These are phyloP conservation scores for Cutaneotrichosporon cutaneum DNA, from an alignment of 1,284 basidiomycete genomes.

Conservation along the genomic window DNA sequence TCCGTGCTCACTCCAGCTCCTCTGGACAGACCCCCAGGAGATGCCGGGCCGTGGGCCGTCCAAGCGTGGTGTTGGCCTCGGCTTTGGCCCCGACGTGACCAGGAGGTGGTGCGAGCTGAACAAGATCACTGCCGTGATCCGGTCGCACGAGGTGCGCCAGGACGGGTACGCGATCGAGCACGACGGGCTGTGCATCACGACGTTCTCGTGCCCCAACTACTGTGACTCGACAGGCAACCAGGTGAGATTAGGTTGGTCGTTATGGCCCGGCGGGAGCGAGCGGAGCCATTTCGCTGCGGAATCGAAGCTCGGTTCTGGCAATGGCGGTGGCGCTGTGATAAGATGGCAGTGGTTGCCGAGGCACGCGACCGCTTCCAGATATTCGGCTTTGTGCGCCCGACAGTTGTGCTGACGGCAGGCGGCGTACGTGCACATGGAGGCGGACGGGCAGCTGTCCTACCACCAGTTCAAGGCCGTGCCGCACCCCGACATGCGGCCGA, in stretches of 20 bases:
- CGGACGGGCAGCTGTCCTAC: slow-evolving; percentile 71
- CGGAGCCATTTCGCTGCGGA: slow-evolving; percentile 1
- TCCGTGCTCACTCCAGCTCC: slow-evolving; percentile 53
- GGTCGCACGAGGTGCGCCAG: slow-evolving; percentile 96
- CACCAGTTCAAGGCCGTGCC: slow-evolving; percentile 80
- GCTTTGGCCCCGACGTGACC: slow-evolving; percentile 93
- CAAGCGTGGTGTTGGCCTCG: slow-evolving; percentile 93
- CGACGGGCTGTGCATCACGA: slow-evolving; percentile 56
- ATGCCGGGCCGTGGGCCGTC: slow-evolving; percentile 88
- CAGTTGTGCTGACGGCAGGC: slow-evolving; percentile 31
- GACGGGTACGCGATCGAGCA: slow-evolving; percentile 61
- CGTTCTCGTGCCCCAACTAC: slow-evolving; percentile 54
- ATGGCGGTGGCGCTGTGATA: background rate
- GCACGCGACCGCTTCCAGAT: background rate
- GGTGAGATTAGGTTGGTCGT: slow-evolving; percentile 25
- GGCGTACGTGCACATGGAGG: slow-evolving; percentile 71
- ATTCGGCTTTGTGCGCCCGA: background rate
- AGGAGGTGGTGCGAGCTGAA: slow-evolving; percentile 84
- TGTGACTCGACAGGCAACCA: slow-evolving; percentile 55
- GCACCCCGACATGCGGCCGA: slow-evolving; percentile 86
- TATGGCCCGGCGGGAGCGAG: background rate
- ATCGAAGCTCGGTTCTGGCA: background rate
- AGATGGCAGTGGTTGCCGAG: background rate
- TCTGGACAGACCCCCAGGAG: slow-evolving; percentile 96
- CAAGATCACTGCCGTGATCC: slow-evolving; percentile 81